Evolutionary conservation across 257 asterid species (phyloP).

Genomic region (Lavandula angustifolia): DNA sequence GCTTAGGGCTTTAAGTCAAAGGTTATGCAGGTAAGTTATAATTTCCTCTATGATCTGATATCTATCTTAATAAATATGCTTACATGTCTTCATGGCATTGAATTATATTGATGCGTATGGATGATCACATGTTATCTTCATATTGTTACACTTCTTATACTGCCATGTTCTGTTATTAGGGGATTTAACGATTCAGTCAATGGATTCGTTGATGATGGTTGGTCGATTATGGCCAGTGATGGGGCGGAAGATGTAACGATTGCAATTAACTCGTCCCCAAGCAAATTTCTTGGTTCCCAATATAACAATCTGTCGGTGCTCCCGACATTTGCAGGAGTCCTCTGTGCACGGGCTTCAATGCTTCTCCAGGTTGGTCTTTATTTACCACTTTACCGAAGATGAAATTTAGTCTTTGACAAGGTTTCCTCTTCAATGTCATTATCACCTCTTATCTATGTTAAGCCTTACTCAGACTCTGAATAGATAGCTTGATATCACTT

Average conservation of each 20-base stretch:
- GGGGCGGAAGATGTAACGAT: slow-evolving; percentile 87
- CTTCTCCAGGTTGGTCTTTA: slow-evolving; percentile 72
- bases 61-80: background rate
- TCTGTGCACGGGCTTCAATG: slow-evolving; percentile 96
- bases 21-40: slow-evolving; percentile 65
- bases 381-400: too few relatives aligned
- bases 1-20: slow-evolving; percentile 82
- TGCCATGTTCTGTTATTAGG: slow-evolving; percentile 37
- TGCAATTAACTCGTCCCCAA: slow-evolving; percentile 76
- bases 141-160: background rate
- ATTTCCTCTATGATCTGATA: background rate
- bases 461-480: background rate
- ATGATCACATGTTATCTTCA: background rate
- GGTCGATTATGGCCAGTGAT: slow-evolving; percentile 83
- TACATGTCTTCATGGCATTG: background rate
- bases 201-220: slow-evolving; percentile 96
- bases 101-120: background rate
- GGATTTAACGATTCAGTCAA: slow-evolving; percentile 95
- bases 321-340: slow-evolving; percentile 81
- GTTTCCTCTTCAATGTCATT: background rate
- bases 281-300: slow-evolving; percentile 76
- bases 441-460: background rate
- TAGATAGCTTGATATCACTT: background rate
- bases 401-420: background rate
- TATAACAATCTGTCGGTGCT: slow-evolving; percentile 63